These are phyloP conservation scores for Westerdykella aurantiaca DNA, from an alignment of 2,329 filamentous ascomycete species.

Conservation along the genomic window DNA sequence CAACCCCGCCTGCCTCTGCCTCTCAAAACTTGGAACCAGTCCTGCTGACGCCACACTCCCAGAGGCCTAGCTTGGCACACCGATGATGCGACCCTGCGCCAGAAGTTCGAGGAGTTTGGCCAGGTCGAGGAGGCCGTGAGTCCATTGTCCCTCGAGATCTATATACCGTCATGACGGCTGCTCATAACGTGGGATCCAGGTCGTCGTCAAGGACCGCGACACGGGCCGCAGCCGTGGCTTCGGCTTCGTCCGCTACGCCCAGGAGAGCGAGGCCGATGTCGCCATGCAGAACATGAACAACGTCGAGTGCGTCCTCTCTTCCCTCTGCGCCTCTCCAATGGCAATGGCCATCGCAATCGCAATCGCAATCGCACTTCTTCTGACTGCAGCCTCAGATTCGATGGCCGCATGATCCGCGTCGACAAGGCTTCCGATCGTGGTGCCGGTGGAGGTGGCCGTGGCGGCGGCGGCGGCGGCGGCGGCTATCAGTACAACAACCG, in stretches of 20 bases:
- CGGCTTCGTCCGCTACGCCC: slow-evolving; percentile 86
- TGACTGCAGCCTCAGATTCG: slow-evolving; percentile 58
- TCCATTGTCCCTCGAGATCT: slow-evolving; percentile 25
- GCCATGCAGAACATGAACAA: slow-evolving; percentile 81
- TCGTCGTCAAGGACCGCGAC: slow-evolving; percentile 96
- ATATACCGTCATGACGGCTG: neutral
- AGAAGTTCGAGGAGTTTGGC: slow-evolving; percentile 91
- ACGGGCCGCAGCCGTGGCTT: slow-evolving; percentile 95
- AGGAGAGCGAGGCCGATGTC: slow-evolving; percentile 68
- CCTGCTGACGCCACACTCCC: slow-evolving; percentile 4
- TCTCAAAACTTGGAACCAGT: slow-evolving; percentile 9
- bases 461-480: slow-evolving; percentile 31
- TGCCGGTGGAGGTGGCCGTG: slow-evolving; percentile 46
- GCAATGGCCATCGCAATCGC: no score
- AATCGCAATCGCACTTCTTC: no score
- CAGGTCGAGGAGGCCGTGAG: slow-evolving; percentile 90
- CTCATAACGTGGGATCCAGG: slow-evolving; percentile 48
- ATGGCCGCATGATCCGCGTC: slow-evolving; percentile 89
- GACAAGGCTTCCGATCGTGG: slow-evolving; percentile 85
- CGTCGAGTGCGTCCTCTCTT: slow-evolving; percentile 59
- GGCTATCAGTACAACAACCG: slow-evolving; percentile 7
- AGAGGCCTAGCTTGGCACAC: slow-evolving; percentile 99
- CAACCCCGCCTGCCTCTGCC: neutral
- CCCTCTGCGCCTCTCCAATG: slow-evolving; percentile 1
- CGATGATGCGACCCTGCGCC: slow-evolving; percentile 75